These are phyloP conservation scores for Pisolithus orientalis DNA, from an alignment of 768 basidiomycete genomes.

Conservation along the genomic window DNA sequence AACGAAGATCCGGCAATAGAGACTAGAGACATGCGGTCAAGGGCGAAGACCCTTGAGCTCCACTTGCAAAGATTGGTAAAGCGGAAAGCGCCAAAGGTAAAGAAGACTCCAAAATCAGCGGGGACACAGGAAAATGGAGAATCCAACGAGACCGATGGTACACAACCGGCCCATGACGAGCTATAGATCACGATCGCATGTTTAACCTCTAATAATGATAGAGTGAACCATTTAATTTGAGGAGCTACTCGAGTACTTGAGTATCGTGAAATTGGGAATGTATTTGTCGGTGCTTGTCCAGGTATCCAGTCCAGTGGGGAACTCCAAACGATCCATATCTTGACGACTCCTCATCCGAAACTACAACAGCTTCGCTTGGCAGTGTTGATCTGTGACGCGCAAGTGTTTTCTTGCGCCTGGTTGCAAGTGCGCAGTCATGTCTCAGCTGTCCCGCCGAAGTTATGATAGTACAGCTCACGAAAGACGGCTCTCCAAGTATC, in stretches of 20 bases:
- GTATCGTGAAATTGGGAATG: neutral
- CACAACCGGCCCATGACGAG: constrained; percentile 23
- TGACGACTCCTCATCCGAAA: neutral
- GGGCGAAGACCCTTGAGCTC: constrained; percentile 74
- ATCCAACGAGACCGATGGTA: constrained; percentile 12
- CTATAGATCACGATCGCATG: constrained; percentile 14
- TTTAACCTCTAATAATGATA: neutral
- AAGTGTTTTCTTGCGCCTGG: neutral
- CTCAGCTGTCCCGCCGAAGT: constrained; percentile 65
- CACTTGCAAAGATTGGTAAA: constrained; percentile 62
- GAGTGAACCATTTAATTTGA: no score
- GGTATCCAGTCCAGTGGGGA: neutral
- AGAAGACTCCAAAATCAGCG: constrained; percentile 37
- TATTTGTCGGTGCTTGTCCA: constrained; percentile 22
- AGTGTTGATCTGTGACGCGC: constrained; percentile 4
- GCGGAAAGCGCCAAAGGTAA: constrained; percentile 61
- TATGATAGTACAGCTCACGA: constrained; percentile 66
- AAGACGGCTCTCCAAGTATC: constrained; percentile 67
- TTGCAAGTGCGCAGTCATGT: constrained; percentile 10
- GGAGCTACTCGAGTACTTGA: no score
- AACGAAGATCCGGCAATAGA: constrained; percentile 84
- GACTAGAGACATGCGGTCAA: constrained; percentile 79
- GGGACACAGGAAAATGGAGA: constrained; percentile 10
- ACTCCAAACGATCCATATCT: neutral
- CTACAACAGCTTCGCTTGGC: neutral